Evolutionary conservation across 1,284 basidiomycete species (phyloP).

Genomic region (Melampsora abietis-canadensis): DNA sequence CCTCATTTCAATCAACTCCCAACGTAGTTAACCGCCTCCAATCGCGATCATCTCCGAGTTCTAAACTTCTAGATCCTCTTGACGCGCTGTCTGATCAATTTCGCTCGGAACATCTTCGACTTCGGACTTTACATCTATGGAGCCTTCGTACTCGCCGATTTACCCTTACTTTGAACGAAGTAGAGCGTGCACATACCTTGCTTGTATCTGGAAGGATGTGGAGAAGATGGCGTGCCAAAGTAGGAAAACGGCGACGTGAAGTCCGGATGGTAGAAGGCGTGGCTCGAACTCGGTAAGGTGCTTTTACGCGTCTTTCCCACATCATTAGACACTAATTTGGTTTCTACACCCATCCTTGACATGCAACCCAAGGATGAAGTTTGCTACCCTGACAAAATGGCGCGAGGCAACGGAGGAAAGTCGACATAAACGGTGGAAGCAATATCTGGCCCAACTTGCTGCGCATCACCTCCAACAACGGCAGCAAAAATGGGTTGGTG

Average conservation of each 20-base stretch:
- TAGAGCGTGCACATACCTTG: neutral
- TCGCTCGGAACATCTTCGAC: constrained; percentile 7
- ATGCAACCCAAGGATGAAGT: constrained; percentile 8
- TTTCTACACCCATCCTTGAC: neutral
- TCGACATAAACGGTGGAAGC: constrained; percentile 10
- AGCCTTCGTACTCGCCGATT: neutral
- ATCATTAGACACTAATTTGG: neutral
- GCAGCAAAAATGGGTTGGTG: constrained; percentile 4
- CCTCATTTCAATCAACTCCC: too few species aligned
- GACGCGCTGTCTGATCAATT: constrained; percentile 26
- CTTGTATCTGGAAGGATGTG: constrained; percentile 11
- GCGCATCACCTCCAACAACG: neutral
- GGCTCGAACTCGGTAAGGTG: constrained; percentile 22
- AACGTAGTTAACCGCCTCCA: too few species aligned
- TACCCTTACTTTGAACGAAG: neutral
- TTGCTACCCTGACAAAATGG: constrained; percentile 13
- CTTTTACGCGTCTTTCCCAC: too few species aligned
- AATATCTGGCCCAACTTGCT: constrained; percentile 7
- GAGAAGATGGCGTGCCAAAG: constrained; percentile 25
- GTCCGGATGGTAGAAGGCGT: constrained; percentile 27
- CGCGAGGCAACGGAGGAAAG: constrained; percentile 19
- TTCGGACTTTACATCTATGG: constrained; percentile 7
- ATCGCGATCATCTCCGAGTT: neutral
- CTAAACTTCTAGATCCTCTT: constrained; percentile 29
- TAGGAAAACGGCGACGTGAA: constrained; percentile 23